These are phyloP conservation scores for Exserohilum rostratum DNA, from an alignment of 2,329 filamentous ascomycete species.

Conservation along the genomic window DNA sequence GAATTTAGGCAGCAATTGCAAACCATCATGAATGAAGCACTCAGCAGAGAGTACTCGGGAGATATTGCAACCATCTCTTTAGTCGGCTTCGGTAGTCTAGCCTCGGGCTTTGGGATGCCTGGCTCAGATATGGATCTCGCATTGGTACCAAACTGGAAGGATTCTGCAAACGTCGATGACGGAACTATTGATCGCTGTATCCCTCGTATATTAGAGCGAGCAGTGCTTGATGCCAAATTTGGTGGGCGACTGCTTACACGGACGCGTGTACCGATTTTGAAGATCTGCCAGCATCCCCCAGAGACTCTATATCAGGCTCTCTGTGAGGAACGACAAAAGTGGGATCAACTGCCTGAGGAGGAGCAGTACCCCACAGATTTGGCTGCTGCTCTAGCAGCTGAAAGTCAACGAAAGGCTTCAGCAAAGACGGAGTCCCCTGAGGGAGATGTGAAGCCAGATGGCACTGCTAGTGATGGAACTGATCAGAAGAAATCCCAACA, in stretches of 20 bases:
- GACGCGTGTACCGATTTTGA: conserved; percentile 85
- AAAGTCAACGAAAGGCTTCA: conserved; percentile 5
- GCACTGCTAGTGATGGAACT: conserved; percentile 10
- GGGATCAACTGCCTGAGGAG: conserved; percentile 65
- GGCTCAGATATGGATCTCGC: conserved; percentile 92
- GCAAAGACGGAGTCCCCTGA: conserved; percentile 8
- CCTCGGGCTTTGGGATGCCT: conserved; percentile 84
- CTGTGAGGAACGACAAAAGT: conserved; percentile 69
- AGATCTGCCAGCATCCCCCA: conserved; percentile 76
- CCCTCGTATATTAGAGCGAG: conserved; percentile 76
- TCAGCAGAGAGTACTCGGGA: conserved; percentile 59
- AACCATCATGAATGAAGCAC: conserved; percentile 65
- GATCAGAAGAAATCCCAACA: conserved; percentile 21
- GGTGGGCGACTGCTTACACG: conserved; percentile 78
- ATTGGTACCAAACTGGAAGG: conserved; percentile 66
- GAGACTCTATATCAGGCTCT: conserved; percentile 66
- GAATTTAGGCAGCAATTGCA: conserved; percentile 70
- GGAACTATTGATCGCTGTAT: conserved; percentile 62
- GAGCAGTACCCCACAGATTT: conserved; percentile 49
- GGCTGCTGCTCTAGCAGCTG: background rate
- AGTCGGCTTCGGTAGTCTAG: conserved; percentile 80
- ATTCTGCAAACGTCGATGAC: conserved; percentile 23
- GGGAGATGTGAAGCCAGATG: conserved; percentile 5
- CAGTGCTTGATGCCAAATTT: conserved; percentile 72
- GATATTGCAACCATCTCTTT: conserved; percentile 64